phyloP scores from a whole-genome alignment of 495 filamentous ascomycete species.

The Venustampulla echinocandica region DNA sequence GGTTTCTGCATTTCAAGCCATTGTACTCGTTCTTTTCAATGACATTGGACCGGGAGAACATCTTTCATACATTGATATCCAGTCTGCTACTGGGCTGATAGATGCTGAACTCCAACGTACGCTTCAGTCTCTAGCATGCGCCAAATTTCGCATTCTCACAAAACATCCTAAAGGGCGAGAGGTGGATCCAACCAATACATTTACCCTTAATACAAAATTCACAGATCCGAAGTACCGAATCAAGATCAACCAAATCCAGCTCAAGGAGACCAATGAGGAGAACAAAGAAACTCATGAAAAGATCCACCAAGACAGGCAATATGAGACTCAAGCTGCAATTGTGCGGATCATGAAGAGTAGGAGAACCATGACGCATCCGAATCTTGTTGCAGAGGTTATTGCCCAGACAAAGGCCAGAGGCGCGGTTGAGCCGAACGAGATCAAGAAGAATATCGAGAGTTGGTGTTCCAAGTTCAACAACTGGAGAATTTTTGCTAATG shows the following conservation, averaged over 20 bases:
- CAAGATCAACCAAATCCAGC: conserved; percentile 97
- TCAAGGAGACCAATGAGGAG: conserved; percentile 77
- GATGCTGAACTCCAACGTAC: conserved; percentile 78
- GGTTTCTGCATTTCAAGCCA: conserved; percentile 82
- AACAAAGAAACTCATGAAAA: conserved; percentile 88
- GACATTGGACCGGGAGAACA: conserved; percentile 44
- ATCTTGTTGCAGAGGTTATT: conserved; percentile 81
- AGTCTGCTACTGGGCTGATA: conserved; percentile 52
- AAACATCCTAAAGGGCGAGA: conserved; percentile 84
- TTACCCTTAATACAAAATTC: conserved; percentile 70
- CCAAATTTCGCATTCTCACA: conserved; percentile 71
- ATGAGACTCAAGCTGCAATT: conserved; percentile 94
- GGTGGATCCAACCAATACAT: conserved; percentile 66
- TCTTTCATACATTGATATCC: conserved; percentile 62
- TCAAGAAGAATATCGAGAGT: conserved; percentile 97
- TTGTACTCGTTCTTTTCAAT: conserved; percentile 91
- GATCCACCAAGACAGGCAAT: conserved; percentile 80
- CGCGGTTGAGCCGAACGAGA: conserved; percentile 71
- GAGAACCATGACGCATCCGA: conserved; percentile 73
- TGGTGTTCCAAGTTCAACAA: conserved; percentile 25
- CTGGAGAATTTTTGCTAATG: conserved; percentile 5
- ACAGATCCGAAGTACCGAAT: conserved; percentile 75
- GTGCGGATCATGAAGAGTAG: conserved; percentile 95
- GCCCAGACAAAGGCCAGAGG: conserved; percentile 78
- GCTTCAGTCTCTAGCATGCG: conserved; percentile 88